These are phyloP conservation scores for Trametes coccinea DNA, from an alignment of 768 basidiomycete genomes.

Conservation along the genomic window DNA sequence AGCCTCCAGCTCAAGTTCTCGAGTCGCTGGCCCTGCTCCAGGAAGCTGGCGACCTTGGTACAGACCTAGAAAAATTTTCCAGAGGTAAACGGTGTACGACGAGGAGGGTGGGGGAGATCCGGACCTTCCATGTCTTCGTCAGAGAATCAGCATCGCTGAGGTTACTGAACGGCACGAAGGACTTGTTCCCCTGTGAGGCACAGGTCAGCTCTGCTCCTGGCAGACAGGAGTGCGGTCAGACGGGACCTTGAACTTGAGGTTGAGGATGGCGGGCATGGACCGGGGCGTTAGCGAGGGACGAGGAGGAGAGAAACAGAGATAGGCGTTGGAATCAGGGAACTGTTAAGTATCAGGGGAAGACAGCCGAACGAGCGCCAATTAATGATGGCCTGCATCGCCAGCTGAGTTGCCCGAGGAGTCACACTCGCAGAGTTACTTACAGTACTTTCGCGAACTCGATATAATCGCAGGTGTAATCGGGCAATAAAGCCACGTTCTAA, in stretches of 20 bases:
- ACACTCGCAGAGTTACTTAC: background rate
- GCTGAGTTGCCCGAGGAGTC: background rate
- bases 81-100: background rate
- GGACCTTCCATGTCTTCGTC: slow-evolving; percentile 89
- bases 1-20: slow-evolving; percentile 92
- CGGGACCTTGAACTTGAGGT: slow-evolving; percentile 80
- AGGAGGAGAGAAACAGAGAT: slow-evolving; percentile 14
- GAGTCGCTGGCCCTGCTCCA: slow-evolving; percentile 88
- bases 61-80: slow-evolving; percentile 57
- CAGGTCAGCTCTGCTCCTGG: slow-evolving; percentile 21
- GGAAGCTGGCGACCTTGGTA: slow-evolving; percentile 87
- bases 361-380: slow-evolving; percentile 3
- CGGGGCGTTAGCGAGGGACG: slow-evolving; percentile 19
- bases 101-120: slow-evolving; percentile 22
- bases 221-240: slow-evolving; percentile 3
- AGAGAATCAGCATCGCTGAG: slow-evolving; percentile 81
- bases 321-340: slow-evolving; percentile 15
- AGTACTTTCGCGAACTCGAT: background rate
- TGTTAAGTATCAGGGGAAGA: slow-evolving; percentile 13
- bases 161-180: slow-evolving; percentile 91
- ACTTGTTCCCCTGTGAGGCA: slow-evolving; percentile 77
- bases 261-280: slow-evolving; percentile 78
- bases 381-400: background rate
- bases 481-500: slow-evolving; percentile 8
- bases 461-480: background rate